A percentile compares a stretch with the other conserved stretches of the same genome.
These are phyloP conservation scores for Limonium bicolor DNA, from an alignment of 148 eudicot species.

Conservation along the genomic window DNA sequence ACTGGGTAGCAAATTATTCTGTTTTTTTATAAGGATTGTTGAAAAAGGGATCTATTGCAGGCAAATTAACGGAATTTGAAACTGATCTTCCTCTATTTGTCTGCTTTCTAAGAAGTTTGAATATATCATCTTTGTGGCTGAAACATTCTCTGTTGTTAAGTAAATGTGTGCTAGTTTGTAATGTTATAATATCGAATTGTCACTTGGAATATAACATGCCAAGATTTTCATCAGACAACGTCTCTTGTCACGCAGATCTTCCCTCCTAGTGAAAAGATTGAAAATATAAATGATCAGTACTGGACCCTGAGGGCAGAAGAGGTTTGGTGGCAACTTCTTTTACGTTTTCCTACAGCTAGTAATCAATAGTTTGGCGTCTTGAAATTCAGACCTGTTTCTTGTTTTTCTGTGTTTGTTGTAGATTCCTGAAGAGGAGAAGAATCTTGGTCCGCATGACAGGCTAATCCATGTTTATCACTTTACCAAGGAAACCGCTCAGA, in stretches of 20 bases:
- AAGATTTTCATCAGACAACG: neutral
- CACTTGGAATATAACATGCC: neutral
- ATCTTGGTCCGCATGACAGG: slow-evolving; percentile 69
- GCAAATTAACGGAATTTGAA: too few relatives aligned
- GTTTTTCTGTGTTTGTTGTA: slow-evolving; percentile 11
- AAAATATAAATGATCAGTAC: slow-evolving; percentile 85
- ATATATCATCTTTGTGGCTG: too few relatives aligned
- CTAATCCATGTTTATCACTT: slow-evolving; percentile 83
- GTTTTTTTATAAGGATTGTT: too few relatives aligned
- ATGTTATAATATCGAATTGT: too few relatives aligned
- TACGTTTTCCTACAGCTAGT: too few relatives aligned
- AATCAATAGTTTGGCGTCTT: too few relatives aligned
- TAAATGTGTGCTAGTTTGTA: too few relatives aligned
- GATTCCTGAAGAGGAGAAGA: slow-evolving; percentile 92
- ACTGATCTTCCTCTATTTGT: too few relatives aligned
- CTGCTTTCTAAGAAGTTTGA: too few relatives aligned
- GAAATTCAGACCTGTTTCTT: neutral
- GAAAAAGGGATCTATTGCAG: too few relatives aligned
- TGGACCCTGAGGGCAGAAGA: slow-evolving; percentile 96
- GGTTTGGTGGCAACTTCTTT: slow-evolving; percentile 44
- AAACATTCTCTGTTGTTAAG: too few relatives aligned
- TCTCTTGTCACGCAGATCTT: slow-evolving; percentile 39
- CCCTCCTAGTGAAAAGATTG: slow-evolving; percentile 70
- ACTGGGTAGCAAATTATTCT: neutral
- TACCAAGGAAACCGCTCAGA: slow-evolving; percentile 66